phyloP scores from a whole-genome alignment of 345 rosid genomes.

The Salix viminalis region DNA sequence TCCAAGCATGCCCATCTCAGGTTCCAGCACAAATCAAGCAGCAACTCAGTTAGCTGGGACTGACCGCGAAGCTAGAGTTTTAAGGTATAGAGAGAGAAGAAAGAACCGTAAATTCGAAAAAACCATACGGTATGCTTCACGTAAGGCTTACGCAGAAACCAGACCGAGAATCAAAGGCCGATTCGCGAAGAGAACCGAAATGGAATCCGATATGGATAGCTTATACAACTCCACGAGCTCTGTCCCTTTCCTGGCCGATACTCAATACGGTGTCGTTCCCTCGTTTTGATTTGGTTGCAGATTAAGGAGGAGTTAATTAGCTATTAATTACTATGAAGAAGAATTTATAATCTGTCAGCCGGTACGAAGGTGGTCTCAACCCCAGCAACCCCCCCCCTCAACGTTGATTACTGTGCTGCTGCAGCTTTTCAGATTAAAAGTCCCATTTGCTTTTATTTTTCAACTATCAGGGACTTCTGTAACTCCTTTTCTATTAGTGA shows the following conservation, averaged over 20 bases:
- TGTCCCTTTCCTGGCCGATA: constrained; percentile 10
- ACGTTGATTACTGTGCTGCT: neutral
- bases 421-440: neutral
- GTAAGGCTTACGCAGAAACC: constrained; percentile 46
- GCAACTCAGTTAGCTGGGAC: constrained; percentile 13
- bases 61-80: constrained; percentile 39
- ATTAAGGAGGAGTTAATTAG: neutral
- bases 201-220: constrained; percentile 14
- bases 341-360: neutral
- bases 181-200: constrained; percentile 34
- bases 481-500: neutral
- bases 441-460: neutral
- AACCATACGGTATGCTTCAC: constrained; percentile 46
- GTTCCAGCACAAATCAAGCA: constrained; percentile 3
- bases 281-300: constrained; percentile 12
- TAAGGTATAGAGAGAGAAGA: constrained; percentile 44
- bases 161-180: constrained; percentile 47
- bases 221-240: constrained; percentile 3
- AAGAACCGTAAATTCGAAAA: constrained; percentile 43
- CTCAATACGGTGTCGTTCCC: constrained; percentile 38
- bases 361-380: neutral
- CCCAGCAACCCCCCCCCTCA: neutral
- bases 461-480: neutral
- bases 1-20: neutral
- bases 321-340: neutral